Base-by-base conservation (phyloP, 2,329 filamentous ascomycete genomes). In the Pestalotiopsis fici region DNA sequence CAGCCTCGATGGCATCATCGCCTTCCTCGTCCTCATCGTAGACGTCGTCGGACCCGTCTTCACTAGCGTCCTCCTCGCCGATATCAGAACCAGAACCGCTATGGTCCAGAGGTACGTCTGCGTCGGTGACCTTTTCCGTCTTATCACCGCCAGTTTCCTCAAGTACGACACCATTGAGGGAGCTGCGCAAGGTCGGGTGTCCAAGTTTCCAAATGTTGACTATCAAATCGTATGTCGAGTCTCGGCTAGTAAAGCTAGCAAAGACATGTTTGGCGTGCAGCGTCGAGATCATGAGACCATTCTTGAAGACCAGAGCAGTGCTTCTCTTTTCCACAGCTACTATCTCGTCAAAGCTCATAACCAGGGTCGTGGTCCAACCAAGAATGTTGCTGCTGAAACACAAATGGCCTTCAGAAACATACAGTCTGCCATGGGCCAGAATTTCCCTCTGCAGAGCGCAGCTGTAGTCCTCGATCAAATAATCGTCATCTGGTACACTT, bases 381-480 rank as follows among this genome's bases (percentile, higher is more conserved):
- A 99, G 88, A 71, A 99, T 99, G 77, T 99, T 99, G 83, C 96
- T 98, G 75, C 95, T 98, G 81, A 99, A 99, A 83, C 96, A 99
- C 59, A 99, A 89, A 77, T 99, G 95, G 12, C 95, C 95, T 81
- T 99, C 96, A 0, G 96, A 98, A 55, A 99, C 93, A 76, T 99
- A 99, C 15, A 99, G 86, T 54, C 96, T 89, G 5, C 96, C 96
- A 72, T 98, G 96, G 6, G 97, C 90, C 43, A 99, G 87, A 69
- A 99, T 99, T 77, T 99, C 97, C 71, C 95, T 90, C 79, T 99
- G 96, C 68, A 99, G 80, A 3, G 96, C 96, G 78, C 96, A 98
- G 78, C 96, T 98, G 79, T 98, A 99, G 78, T 99, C 96, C 77
- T 99, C 96, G 71, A 99, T 98, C 28, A 99, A 86, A 76, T 97